Evolutionary conservation across 23 red algal species (phyloP).

Genomic region (Rhodosorus marinus): DNA sequence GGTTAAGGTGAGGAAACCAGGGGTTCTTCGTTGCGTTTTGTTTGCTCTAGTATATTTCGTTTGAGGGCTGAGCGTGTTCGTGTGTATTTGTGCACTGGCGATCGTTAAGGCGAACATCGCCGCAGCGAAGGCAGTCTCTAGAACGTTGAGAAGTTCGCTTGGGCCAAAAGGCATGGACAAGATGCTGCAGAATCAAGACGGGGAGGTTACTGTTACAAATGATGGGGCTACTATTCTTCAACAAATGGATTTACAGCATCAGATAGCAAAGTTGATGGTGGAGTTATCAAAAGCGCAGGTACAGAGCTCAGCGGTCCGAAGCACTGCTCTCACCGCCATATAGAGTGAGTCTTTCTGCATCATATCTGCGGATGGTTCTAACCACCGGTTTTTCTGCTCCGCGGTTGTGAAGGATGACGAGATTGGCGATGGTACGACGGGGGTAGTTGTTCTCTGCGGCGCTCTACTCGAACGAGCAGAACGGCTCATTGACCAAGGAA

Average conservation of each 20-base stretch:
- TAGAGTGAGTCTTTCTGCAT: neutral
- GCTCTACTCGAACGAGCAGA: constrained; percentile 80
- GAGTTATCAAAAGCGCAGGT: constrained; percentile 79
- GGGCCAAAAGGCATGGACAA: constrained; percentile 98
- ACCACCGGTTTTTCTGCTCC: neutral
- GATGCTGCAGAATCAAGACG: constrained; percentile 88
- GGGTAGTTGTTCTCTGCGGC: constrained; percentile 88
- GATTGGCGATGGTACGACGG: constrained; percentile 97
- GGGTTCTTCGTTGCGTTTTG: too few relatives aligned
- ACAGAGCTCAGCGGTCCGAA: too few relatives aligned
- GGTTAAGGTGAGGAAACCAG: constrained; percentile 13
- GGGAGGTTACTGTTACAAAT: constrained; percentile 97
- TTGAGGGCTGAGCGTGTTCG: neutral
- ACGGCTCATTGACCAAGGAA: constrained; percentile 76
- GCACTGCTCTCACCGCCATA: too few relatives aligned
- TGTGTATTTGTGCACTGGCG: neutral
- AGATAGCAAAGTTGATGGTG: constrained; percentile 91
- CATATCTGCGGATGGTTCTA: neutral
- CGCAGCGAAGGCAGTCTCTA: constrained; percentile 54
- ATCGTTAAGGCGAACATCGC: constrained; percentile 96
- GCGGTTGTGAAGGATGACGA: constrained; percentile 98
- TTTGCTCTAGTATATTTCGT: too few relatives aligned
- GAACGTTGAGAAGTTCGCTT: constrained; percentile 73
- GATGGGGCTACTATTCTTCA: constrained; percentile 95
- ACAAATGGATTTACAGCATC: constrained; percentile 88